Conservation (phyloP, 31 red algal genomes). For the Porphyra umbilicalis region DNA sequence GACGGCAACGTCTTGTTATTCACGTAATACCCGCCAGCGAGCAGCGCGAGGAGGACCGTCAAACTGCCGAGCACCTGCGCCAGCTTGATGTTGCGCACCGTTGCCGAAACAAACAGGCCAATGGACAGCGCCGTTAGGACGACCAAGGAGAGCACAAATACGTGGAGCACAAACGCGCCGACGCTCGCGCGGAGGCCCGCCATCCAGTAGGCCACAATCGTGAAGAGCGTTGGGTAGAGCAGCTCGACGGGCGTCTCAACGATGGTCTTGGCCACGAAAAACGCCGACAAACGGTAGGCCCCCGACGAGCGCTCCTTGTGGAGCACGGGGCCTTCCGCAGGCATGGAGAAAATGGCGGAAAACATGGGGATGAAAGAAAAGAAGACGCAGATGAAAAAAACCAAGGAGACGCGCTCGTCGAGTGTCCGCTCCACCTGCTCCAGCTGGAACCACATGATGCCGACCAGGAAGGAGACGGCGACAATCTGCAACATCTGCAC, state of each 20-base stretch:
- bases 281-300: slow-evolving; percentile 82
- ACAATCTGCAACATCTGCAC: slow-evolving; percentile 46
- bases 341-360: slow-evolving; percentile 48
- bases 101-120: slow-evolving; percentile 63
- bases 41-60: slow-evolving; percentile 53
- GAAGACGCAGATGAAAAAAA: slow-evolving; percentile 79
- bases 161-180: slow-evolving; percentile 43
- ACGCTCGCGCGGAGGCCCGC: slow-evolving; percentile 47
- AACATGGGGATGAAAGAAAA: slow-evolving; percentile 79
- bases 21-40: slow-evolving; percentile 82
- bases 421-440: slow-evolving; percentile 36
- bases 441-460: slow-evolving; percentile 61
- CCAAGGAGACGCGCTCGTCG: slow-evolving; percentile 46
- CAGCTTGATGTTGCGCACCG: slow-evolving; percentile 71
- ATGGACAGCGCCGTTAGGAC: slow-evolving; percentile 62
- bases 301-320: slow-evolving; percentile 87
- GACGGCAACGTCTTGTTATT: slow-evolving; percentile 43
- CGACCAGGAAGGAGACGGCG: slow-evolving; percentile 29
- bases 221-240: slow-evolving; percentile 57
- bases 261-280: slow-evolving; percentile 83
- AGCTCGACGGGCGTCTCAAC: slow-evolving; percentile 82
- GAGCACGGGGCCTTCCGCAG: slow-evolving; percentile 73
- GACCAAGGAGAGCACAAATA: slow-evolving; percentile 33
- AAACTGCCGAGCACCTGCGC: slow-evolving; percentile 68
- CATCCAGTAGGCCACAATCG: slow-evolving; percentile 49